Evolutionary conservation across 441 rosid species (phyloP).

Genomic region (Gossypium gossypioides): DNA sequence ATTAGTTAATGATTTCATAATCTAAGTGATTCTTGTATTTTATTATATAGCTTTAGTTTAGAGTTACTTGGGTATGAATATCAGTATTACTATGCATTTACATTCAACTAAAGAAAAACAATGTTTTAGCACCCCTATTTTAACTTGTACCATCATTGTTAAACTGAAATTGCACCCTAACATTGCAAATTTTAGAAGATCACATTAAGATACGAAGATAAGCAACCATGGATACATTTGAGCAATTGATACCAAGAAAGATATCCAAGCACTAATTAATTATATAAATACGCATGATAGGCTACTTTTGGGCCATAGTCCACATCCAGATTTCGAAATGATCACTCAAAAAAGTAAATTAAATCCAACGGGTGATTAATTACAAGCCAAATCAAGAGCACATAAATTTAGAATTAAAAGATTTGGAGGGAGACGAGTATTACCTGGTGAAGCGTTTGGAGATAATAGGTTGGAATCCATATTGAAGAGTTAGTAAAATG

Average conservation of each 20-base stretch:
- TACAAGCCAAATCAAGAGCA: not conserved
- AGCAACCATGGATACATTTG: not conserved
- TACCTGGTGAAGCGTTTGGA: conserved; percentile 84
- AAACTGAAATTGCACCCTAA: not conserved
- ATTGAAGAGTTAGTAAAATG: conserved; percentile 67
- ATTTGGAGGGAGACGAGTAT: not conserved
- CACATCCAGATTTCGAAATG: not conserved
- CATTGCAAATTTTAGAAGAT: not conserved
- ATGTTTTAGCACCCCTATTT: not conserved
- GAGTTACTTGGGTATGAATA: not conserved
- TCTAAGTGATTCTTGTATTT: not conserved
- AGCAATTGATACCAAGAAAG: not conserved
- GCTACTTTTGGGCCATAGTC: not conserved
- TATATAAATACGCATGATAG: not conserved
- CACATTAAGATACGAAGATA: not conserved
- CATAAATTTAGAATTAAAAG: not conserved
- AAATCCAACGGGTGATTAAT: not conserved
- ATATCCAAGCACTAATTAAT: not conserved
- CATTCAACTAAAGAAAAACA: not conserved
- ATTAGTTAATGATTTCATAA: not conserved
- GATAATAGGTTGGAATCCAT: conserved; percentile 90
- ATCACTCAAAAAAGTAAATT: not conserved
- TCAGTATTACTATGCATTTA: not conserved
- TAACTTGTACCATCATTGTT: not conserved
- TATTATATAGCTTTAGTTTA: not conserved